Evolutionary conservation across 2,329 filamentous ascomycete species (phyloP).

Genomic region (Aspergillus brasiliensis): DNA sequence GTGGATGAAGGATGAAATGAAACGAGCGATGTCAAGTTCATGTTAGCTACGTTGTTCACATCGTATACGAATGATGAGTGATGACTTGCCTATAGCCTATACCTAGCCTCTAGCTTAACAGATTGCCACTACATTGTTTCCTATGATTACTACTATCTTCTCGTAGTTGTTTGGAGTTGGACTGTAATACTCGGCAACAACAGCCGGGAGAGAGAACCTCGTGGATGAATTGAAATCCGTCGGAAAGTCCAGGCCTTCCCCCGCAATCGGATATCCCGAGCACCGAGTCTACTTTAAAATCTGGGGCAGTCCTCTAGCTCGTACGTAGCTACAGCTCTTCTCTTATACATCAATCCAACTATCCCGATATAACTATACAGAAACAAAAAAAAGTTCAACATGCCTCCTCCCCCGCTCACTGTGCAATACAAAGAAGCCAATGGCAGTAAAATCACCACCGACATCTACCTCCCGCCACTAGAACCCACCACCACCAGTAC

Average conservation of each 20-base stretch:
- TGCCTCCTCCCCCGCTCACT: slow-evolving; percentile 22
- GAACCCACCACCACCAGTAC: not conserved
- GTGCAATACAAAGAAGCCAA: slow-evolving; percentile 26
- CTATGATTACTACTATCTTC: not conserved
- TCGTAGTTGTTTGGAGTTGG: not conserved
- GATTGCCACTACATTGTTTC: no score
- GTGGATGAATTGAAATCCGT: not conserved
- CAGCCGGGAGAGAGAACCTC: not conserved
- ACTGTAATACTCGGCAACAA: not conserved
- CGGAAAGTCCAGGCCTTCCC: not conserved
- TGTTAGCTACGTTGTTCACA: not conserved
- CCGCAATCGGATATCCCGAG: slow-evolving; percentile 7
- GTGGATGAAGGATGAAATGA: slow-evolving; percentile 13
- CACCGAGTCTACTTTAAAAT: not conserved
- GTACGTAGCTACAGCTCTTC: no score
- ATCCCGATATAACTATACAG: not conserved
- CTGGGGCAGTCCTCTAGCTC: not conserved
- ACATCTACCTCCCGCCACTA: slow-evolving; percentile 28
- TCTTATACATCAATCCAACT: no score
- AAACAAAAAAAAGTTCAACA: not conserved
- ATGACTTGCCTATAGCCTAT: not conserved
- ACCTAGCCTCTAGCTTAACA: not conserved
- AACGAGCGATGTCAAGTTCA: not conserved
- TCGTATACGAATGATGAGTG: slow-evolving; percentile 5
- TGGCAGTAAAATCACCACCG: slow-evolving; percentile 27